Base-by-base conservation (phyloP, 176 grass and related monocot species). In the Luzula sylvatica region DNA sequence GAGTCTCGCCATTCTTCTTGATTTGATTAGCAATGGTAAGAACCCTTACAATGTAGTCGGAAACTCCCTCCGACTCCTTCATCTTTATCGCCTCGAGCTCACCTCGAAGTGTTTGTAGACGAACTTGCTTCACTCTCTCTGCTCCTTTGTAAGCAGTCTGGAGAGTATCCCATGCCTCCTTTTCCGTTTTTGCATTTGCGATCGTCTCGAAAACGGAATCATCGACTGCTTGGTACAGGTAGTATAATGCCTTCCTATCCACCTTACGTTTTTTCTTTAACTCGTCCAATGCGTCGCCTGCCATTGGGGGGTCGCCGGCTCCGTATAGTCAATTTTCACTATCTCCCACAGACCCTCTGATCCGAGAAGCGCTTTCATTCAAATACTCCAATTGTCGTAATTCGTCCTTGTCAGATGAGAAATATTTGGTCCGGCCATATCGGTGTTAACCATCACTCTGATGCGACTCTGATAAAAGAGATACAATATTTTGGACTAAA, bases 171-270 rank as follows among this genome's bases (percentile, higher is more conserved):
- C 52, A 55, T 24, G 52, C 52, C 15, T 55, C 6, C 20, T 55
- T 55, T 3, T 6, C 22, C n/a, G 21, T 55, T 4, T 4, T 28
- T 3, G 5, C 21, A n/a, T 11, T 8, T 5, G 21, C 52, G 8
- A 55, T 55, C 16, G 22, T 55, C 52, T 55, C 52, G 14, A 55
- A 55, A 23, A 17, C 52, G 0, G 22, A 29, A 15, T 55, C 52
- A 29, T 51, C 46, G 18, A 55, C 20, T 0, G 4, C 52, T 29
- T 55, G 52, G 8, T 19, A 55, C 5, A 55, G 6, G 3, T 26
- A 8, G 52, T 55, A 55, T 6, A 55, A 23, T 8, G 15, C 4
- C 1, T 5, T 48, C 7, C 20, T 48, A 5, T 48, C 44, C 11
- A 17, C 9, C 44, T 48, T 48, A 17, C 15, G 44, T 8, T 1